Evolutionary conservation across 257 asterid species (phyloP).

Genomic region (Solanum tarapatanum): DNA sequence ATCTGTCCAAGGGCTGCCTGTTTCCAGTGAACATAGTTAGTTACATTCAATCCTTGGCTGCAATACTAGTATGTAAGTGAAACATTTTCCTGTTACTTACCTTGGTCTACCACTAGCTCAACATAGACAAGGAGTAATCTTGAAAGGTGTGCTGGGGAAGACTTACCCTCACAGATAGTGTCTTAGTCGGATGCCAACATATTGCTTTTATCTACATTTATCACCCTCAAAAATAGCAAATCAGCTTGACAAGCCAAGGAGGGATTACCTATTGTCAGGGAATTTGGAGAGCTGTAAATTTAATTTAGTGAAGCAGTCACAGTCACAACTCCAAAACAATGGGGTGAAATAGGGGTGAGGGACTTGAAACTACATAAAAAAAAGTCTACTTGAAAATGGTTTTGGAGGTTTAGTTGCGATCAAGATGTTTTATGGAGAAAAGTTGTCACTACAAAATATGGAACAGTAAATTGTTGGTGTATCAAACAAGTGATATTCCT

Average conservation of each 20-base stretch:
- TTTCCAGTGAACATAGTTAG: not conserved
- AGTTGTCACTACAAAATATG: not conserved
- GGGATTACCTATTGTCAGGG: not conserved
- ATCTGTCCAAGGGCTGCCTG: not conserved
- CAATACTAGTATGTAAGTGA: not conserved
- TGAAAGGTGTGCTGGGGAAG: not conserved
- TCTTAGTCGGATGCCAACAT: not conserved
- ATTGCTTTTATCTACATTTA: not conserved
- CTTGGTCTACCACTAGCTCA: not conserved
- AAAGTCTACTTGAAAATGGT: not conserved
- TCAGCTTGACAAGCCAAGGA: not conserved
- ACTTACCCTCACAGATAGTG: not conserved
- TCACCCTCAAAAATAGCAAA: not conserved
- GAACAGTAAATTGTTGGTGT: not conserved
- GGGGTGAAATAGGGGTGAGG: not conserved
- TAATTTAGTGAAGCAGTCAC: not conserved
- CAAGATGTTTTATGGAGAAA: not conserved
- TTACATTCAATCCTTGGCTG: not conserved
- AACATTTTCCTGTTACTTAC: not conserved
- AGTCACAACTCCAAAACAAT: not conserved
- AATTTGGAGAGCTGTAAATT: not conserved
- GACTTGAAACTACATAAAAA: not conserved
- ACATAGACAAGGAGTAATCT: not conserved
- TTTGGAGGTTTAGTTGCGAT: not conserved
- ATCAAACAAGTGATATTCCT: not conserved